Conservation (phyloP, 1,284 basidiomycete genomes). For the Fomitopsis betulina region DNA sequence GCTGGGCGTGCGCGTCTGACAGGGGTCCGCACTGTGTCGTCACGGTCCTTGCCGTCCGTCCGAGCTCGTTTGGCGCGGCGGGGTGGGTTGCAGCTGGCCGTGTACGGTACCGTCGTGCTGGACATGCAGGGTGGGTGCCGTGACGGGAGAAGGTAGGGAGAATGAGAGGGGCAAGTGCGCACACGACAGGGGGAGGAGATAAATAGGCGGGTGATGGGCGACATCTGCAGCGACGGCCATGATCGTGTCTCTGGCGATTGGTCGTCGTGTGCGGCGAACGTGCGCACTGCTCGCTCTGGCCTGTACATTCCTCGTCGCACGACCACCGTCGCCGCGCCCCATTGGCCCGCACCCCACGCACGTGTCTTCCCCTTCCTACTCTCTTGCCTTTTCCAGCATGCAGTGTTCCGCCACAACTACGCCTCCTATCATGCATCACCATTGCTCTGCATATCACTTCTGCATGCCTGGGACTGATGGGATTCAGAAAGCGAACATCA, state of each 20-base stretch:
- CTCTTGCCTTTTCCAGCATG: not conserved
- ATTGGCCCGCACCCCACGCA: slow-evolving; percentile 25
- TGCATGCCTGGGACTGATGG: not conserved
- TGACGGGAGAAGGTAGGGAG: not conserved
- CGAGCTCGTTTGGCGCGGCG: slow-evolving; percentile 50
- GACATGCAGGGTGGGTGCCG: slow-evolving; percentile 13
- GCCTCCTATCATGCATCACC: no score
- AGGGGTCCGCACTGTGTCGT: slow-evolving; percentile 8
- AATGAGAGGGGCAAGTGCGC: slow-evolving; percentile 9
- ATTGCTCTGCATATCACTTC: no score
- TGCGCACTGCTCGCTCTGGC: slow-evolving; percentile 14
- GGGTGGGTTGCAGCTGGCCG: slow-evolving; percentile 52
- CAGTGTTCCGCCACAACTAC: not conserved
- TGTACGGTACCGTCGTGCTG: slow-evolving; percentile 28
- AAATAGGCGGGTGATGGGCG: slow-evolving; percentile 11
- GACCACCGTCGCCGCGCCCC: slow-evolving; percentile 20
- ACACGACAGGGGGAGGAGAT: slow-evolving; percentile 16
- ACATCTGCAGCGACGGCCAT: slow-evolving; percentile 4
- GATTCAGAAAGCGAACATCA: not conserved
- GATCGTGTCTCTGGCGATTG: slow-evolving; percentile 11
- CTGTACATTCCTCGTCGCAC: slow-evolving; percentile 23
- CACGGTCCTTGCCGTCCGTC: slow-evolving; percentile 9
- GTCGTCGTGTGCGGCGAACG: slow-evolving; percentile 25
- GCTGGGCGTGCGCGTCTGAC: slow-evolving; percentile 15
- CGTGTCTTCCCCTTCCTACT: slow-evolving; percentile 19